Evolutionary conservation across 768 basidiomycete genomes (phyloP).

Genomic region (Macrocybe gigantea): DNA sequence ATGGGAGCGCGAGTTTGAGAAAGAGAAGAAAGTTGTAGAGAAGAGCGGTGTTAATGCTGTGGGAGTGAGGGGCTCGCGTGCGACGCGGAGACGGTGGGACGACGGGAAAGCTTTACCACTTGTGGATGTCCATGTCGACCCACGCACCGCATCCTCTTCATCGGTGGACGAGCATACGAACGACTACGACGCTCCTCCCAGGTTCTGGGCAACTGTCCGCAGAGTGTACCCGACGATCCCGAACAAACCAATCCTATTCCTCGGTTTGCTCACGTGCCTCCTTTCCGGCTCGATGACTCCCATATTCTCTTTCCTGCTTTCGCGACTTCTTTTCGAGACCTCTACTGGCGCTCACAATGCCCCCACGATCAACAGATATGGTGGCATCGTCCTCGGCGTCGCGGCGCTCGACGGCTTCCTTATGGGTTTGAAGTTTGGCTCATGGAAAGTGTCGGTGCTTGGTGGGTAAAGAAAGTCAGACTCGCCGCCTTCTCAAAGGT

Average conservation of each 20-base stretch:
- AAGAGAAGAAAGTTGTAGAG: conserved; percentile 38
- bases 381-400: conserved; percentile 65
- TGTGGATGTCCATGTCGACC: conserved; percentile 20
- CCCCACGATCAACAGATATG: conserved; percentile 59
- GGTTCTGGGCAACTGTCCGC: conserved; percentile 45
- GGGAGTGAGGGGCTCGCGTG: conserved; percentile 16
- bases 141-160: background rate
- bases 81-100: conserved; percentile 18
- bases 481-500: conserved; percentile 48
- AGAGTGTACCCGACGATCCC: conserved; percentile 69
- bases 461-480: conserved; percentile 71
- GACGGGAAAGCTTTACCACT: conserved; percentile 13
- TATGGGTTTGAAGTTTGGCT: conserved; percentile 72
- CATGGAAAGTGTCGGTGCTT: conserved; percentile 70
- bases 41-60: conserved; percentile 31
- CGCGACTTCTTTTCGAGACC: conserved; percentile 71
- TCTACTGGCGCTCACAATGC: conserved; percentile 64
- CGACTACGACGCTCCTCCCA: conserved; percentile 14
- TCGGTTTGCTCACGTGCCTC: conserved; percentile 68
- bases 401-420: conserved; percentile 74
- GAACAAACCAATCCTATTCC: conserved; percentile 57
- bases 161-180: conserved; percentile 5
- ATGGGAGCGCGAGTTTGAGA: conserved; percentile 27
- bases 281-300: conserved; percentile 84
- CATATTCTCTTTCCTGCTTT: conserved; percentile 86